These are phyloP conservation scores for Talaromyces verruculosus DNA, from an alignment of 2,329 filamentous ascomycete species.

Conservation along the genomic window DNA sequence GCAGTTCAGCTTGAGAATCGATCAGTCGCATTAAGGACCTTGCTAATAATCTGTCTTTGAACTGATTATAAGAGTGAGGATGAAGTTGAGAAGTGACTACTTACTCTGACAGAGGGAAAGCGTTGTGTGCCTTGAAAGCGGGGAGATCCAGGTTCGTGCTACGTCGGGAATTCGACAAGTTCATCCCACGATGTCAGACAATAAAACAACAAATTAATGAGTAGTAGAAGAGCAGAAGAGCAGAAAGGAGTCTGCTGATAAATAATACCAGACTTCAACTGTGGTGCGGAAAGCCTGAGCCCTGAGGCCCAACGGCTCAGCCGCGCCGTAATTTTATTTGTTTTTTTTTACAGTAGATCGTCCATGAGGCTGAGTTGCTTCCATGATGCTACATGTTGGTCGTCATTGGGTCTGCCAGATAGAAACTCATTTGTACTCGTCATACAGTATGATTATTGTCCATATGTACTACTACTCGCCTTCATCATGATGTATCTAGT, in stretches of 20 bases:
- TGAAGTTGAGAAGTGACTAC: not conserved
- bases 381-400: not conserved
- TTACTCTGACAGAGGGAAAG: not conserved
- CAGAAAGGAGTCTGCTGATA: not conserved
- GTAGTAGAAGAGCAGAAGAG: no score
- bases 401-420: not conserved
- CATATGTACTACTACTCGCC: not conserved
- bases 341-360: not conserved
- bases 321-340: constrained; percentile 3
- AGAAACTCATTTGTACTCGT: not conserved
- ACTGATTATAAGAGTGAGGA: not conserved
- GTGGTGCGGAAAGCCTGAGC: not conserved
- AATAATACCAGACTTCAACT: not conserved
- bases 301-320: constrained; percentile 4
- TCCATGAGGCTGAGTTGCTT: constrained; percentile 1
- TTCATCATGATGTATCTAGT: not conserved
- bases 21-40: not conserved
- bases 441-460: not conserved
- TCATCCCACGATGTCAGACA: not conserved
- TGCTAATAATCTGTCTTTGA: not conserved
- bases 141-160: not conserved
- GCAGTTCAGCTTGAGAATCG: not conserved
- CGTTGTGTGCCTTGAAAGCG: constrained; percentile 10
- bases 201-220: not conserved
- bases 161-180: not conserved